phyloP scores from a whole-genome alignment of 78 protist genomes.

The Guillardia theta region DNA sequence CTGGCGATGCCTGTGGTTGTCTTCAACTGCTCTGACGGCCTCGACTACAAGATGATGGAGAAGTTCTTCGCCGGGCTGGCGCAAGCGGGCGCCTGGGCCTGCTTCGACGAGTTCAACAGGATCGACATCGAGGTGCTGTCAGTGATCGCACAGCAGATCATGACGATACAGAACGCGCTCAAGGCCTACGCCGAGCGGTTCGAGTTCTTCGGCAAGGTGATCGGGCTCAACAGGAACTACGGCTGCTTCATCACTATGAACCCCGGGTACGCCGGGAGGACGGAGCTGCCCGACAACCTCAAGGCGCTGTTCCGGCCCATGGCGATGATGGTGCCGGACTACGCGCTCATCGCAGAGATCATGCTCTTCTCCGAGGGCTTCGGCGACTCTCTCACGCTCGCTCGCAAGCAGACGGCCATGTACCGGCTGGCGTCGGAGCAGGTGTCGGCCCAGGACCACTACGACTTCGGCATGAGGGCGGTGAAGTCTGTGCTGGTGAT shows the following conservation, averaged over 20 bases:
- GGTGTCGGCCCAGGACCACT: conserved; percentile 75
- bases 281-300: conserved; percentile 87
- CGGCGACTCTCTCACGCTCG: conserved; percentile 61
- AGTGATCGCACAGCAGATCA: conserved; percentile 86
- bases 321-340: conserved; percentile 88
- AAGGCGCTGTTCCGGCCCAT: conserved; percentile 81
- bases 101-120: conserved; percentile 55
- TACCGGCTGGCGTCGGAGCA: conserved; percentile 76
- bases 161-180: conserved; percentile 66
- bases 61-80: conserved; percentile 78
- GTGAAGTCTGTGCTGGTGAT: conserved; percentile 68
- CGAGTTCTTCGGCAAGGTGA: conserved; percentile 65
- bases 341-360: conserved; percentile 79
- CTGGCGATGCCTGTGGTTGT: conserved; percentile 74
- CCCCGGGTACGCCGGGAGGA: conserved; percentile 88
- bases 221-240: conserved; percentile 60
- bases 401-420: conserved; percentile 72
- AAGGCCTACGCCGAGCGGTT: conserved; percentile 43
- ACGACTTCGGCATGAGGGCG: conserved; percentile 67
- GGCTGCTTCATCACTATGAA: conserved; percentile 90
- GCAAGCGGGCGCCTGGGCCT: conserved; percentile 48
- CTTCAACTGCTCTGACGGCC: conserved; percentile 83
- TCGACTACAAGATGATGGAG: conserved; percentile 72
- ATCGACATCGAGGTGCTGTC: conserved; percentile 66
- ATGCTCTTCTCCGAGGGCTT: conserved; percentile 81